Base-by-base conservation (phyloP, 257 asterid species). In the Salvia rosmarinus region DNA sequence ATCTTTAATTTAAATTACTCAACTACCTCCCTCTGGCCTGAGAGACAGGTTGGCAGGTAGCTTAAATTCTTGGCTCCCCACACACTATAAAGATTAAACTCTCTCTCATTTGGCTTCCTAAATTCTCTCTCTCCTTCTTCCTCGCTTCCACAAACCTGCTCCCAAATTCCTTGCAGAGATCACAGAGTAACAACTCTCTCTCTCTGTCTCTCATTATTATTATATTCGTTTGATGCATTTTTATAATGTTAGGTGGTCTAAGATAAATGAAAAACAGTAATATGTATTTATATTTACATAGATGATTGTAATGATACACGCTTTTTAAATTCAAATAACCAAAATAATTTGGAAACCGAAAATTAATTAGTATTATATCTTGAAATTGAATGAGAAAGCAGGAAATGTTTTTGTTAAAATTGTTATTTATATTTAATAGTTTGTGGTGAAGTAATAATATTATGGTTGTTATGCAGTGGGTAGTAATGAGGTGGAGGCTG, bases 381-480 rank as follows among this genome's bases (percentile, higher is more conserved):
- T 25, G 30, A 25, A 50, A 17, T 19, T 51, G 30, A 9, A 19
- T 6, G 55, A 16, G 55, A 16, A 49, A 0, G 17, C 5, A 21
- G 55, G 21, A 49, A 49, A 19, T 51, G 5, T 19, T 51, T 21
- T 25, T 25, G 30, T 25, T 19, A 52, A 19, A 0, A 52, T 20
- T 52, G 2, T n/a, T 19, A n/a, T 19, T 17, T 50, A 46, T 4
- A 46, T 46, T 46, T 46, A 5, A 13, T 42, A 9, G 13, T 44
- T 4, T 44, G 16, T 44, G n/a, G 37, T 32, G 37, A 32, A 46
- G 14, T 54, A 23, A 52, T 42, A 21, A 43, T 13, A 3, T 14
- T 6, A 4, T 23, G 40, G 40, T 43, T 23, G 40, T 64, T 40
- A 46, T 65, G 70, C 76, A 71, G 76, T 71, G 75, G 62, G 59